Evolutionary conservation across 192 early-diverging fungal species (phyloP).

Genomic region (Linnemannia elongata): DNA sequence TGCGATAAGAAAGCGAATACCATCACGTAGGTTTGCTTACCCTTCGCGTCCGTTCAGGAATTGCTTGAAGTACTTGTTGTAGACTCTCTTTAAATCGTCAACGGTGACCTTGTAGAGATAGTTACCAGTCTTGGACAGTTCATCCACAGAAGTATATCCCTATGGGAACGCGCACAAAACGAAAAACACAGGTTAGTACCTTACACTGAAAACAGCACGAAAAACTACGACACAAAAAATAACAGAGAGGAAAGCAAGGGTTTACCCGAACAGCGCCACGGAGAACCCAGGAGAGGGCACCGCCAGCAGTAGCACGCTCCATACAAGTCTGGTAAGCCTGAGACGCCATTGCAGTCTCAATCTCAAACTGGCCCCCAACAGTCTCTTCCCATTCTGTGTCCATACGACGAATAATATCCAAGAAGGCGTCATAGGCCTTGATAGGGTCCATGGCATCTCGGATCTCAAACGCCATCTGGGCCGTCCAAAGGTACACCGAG

Average conservation of each 20-base stretch:
- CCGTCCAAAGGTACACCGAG: slow-evolving; percentile 67
- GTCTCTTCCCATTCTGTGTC: slow-evolving; percentile 47
- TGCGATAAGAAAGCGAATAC: background rate
- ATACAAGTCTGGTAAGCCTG: slow-evolving; percentile 55
- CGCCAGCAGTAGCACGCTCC: slow-evolving; percentile 51
- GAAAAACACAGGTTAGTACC: background rate
- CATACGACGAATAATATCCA: slow-evolving; percentile 53
- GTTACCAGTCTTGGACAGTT: slow-evolving; percentile 58
- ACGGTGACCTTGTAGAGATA: slow-evolving; percentile 64
- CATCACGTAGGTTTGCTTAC: slow-evolving; percentile 4
- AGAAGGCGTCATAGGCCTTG: slow-evolving; percentile 55
- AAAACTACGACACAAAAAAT: background rate
- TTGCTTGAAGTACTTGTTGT: slow-evolving; percentile 66
- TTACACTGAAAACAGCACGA: background rate
- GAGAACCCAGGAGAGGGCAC: slow-evolving; percentile 47
- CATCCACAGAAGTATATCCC: slow-evolving; percentile 69
- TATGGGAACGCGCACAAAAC: slow-evolving; percentile 15
- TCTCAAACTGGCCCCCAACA: slow-evolving; percentile 48
- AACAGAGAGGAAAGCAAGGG: background rate
- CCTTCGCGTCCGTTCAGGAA: slow-evolving; percentile 64
- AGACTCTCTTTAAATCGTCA: slow-evolving; percentile 68
- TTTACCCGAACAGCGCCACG: slow-evolving; percentile 48
- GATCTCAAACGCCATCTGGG: slow-evolving; percentile 58
- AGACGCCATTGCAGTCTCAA: slow-evolving; percentile 49
- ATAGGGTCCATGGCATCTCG: slow-evolving; percentile 49